Base-by-base conservation (phyloP, 371 early-diverging fungal species). In the Mucor ambiguus region DNA sequence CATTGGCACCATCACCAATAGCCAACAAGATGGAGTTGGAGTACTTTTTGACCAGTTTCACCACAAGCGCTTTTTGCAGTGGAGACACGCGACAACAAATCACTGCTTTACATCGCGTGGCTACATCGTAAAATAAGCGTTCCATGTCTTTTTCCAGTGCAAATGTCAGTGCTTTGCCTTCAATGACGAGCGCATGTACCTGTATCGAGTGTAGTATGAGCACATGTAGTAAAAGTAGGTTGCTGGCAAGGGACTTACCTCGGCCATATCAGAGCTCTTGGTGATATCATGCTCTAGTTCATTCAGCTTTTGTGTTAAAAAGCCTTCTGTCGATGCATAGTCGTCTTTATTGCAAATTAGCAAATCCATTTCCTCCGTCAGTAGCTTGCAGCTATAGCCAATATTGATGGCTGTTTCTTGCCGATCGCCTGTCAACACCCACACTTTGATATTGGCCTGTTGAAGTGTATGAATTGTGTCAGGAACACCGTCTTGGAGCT, bases 1-100 rank as follows among this genome's bases (percentile, higher is more conserved):
- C 99, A 75, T 99, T 99, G 26, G 98, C 98, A 49, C 99, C 99
- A 81, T 99, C 99, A 37, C 99, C 98, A 61, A 96, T 95, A 43
- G 91, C 97, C 66, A 93, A 89, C 54, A 89, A 77, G 70, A 90
- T 92, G 10, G 93, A 90, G 60, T 84, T 91, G 37, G 81, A 81
- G 46, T 86, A 85, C 18, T 91, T 85, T 72, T 93, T 93, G 30
- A 98, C 93, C 29, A 93, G 76, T 71, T 91, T 91, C 26, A 96
- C 95, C 18, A 98, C 94, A 57, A 93, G 74, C 0, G 96, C 95
- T 80, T 98, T 98, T 65, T 97, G 96, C 11, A 93, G 72, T 22
- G 98, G 98, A 12, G 94, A 92, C 26, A 96, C 95, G 74, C 98
- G 93, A 74, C 96, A 96, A 75, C 95, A 95, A 20, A 95, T 83